A percentile compares a stretch with the other conserved stretches of the same genome.
Conservation (phyloP, 164 flowering plant species). For the Protea cynaroides region DNA sequence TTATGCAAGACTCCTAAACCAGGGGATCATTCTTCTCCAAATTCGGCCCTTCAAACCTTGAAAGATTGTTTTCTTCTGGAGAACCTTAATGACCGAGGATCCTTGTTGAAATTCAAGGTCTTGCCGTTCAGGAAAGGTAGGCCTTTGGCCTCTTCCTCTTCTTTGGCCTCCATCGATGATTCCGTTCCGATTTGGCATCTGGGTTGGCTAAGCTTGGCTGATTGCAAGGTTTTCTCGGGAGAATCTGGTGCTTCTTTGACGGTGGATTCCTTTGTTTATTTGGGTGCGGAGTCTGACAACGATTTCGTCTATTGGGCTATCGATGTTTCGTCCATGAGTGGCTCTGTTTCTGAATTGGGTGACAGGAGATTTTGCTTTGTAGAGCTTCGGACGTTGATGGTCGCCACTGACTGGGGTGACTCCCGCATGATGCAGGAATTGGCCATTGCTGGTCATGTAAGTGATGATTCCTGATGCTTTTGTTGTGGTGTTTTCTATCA, state of each 20-base stretch:
- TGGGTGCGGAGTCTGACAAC: conserved; percentile 39
- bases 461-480: conserved; percentile 21
- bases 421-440: conserved; percentile 60
- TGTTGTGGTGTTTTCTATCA: too few relatives aligned
- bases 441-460: conserved; percentile 94
- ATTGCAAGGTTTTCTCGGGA: conserved; percentile 39
- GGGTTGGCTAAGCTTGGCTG: conserved; percentile 67
- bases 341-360: conserved; percentile 38
- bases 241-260: conserved; percentile 32
- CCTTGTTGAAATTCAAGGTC: conserved; percentile 32
- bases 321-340: conserved; percentile 46
- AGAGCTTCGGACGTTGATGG: conserved; percentile 87
- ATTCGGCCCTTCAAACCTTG: conserved; percentile 52
- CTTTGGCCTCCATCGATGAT: conserved; percentile 16
- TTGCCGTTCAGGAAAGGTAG: conserved; percentile 55
- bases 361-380: conserved; percentile 46
- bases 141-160: conserved; percentile 50
- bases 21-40: conserved; percentile 37
- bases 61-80: conserved; percentile 37
- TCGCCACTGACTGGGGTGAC: conserved; percentile 91
- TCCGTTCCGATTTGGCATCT: conserved; percentile 52
- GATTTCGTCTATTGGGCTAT: conserved; percentile 74
- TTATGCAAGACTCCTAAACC: conserved; percentile 47
- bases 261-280: conserved; percentile 55
- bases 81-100: conserved; percentile 8